Evolutionary conservation across 139 green algal genomes (phyloP), one percentile per base, ranked within the genome.

Genomic region (Nannochloris sp.): DNA sequence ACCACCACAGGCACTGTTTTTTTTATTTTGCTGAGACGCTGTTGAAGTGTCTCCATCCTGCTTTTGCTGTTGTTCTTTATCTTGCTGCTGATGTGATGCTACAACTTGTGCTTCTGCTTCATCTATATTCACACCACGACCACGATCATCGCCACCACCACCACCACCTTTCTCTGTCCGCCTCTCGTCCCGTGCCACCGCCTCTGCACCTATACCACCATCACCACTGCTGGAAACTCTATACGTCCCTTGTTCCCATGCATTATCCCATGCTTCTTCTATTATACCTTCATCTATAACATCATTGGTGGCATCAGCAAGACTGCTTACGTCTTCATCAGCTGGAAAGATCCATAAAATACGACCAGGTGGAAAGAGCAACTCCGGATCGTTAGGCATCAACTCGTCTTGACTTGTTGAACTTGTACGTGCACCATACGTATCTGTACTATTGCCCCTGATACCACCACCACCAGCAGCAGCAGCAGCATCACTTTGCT

Each of bases 291-390:
- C 23, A n/a, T 30, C n/a, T 14, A 35, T 35, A 51, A 15, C 54
- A 37, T 29, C 27, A 54, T 53, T 44, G 30, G 38, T 24, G 30
- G 38, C 57, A 24, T 14, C 12, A 19, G 42, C 42, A 31, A 57
- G 36, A 14, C 13, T 46, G 44, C 31, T 38, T 0, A 14, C 24
- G n/a, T 70, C 44, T 30, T 74, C 67, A 14, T 59, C 44, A 1
- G 67, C 6, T 24, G 63, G 54, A 13, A 76, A 59, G 32, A 76
- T 60, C 70, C 70, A 76, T 4, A 73, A 13, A 15, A 76, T 67
- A 31, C 47, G 54, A 19, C 63, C 63, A 1, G 64, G 64, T 13
- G 64, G 53, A 51, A 58, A 67, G 6, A 67, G 25, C 14, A 63
- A 7, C 54, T 67, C 53, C 4, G 53, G 64, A 27, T 55, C 10